A percentile compares a stretch with the other conserved stretches of the same genome.
These are phyloP conservation scores for Colletotrichum nymphaeae DNA, from an alignment of 2,329 filamentous ascomycete genomes.

Conservation along the genomic window DNA sequence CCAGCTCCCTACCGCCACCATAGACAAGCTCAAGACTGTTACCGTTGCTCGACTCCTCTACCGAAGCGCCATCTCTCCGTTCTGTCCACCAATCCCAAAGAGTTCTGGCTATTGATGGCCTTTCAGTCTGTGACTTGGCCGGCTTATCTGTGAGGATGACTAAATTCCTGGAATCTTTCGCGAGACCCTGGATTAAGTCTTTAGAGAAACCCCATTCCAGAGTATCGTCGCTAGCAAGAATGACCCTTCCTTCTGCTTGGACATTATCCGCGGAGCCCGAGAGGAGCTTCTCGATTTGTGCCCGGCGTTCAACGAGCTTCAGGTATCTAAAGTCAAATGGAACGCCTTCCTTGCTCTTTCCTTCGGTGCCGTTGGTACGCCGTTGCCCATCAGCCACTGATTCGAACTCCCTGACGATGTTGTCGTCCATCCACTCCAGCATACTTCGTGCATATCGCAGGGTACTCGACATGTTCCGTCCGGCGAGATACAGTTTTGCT, in stretches of 20 bases:
- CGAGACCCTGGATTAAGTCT: conserved; percentile 79
- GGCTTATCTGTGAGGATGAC: conserved; percentile 87
- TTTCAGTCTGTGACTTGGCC: conserved; percentile 54
- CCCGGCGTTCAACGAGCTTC: conserved; percentile 83
- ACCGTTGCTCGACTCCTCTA: conserved; percentile 64
- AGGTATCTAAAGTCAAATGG: conserved; percentile 93
- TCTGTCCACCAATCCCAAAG: conserved; percentile 87
- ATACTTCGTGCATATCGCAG: conserved; percentile 94
- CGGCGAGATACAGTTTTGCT: conserved; percentile 82
- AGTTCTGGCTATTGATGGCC: conserved; percentile 74
- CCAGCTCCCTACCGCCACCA: conserved; percentile 71
- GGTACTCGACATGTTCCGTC: conserved; percentile 86
- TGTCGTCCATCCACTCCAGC: conserved; percentile 99
- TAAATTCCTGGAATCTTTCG: conserved; percentile 82
- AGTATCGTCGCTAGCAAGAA: conserved; percentile 89
- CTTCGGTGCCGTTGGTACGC: conserved; percentile 57
- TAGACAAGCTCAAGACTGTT: conserved; percentile 75
- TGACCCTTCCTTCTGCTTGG: conserved; percentile 72
- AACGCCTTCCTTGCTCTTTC: conserved; percentile 67
- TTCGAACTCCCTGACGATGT: conserved; percentile 92
- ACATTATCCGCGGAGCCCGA: conserved; percentile 57
- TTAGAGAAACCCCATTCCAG: conserved; percentile 96
- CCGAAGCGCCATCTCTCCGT: conserved; percentile 70
- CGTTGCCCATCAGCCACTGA: conserved; percentile 68
- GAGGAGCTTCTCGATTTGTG: conserved; percentile 79